Evolutionary conservation across 352 stramenopile genomes (phyloP).

Genomic region (Phytophthora pistaciae): DNA sequence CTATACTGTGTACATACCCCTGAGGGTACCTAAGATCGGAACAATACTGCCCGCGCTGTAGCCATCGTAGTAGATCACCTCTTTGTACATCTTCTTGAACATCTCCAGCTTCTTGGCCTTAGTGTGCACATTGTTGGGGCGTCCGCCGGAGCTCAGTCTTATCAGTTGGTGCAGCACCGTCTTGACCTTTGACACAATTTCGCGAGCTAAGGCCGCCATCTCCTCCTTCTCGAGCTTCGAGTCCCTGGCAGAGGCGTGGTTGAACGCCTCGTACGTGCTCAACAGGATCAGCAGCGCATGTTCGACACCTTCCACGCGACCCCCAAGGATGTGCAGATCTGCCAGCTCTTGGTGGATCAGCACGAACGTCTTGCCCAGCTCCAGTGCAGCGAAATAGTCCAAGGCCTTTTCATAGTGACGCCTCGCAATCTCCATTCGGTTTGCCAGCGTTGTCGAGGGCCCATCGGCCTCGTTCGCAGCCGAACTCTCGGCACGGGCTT

Average conservation of each 20-base stretch:
- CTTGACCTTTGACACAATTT: conserved; percentile 71
- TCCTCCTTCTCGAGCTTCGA: conserved; percentile 32
- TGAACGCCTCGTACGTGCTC: conserved; percentile 81
- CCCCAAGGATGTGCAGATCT: conserved; percentile 75
- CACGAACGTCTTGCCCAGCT: conserved; percentile 83
- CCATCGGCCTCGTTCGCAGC: conserved; percentile 12
- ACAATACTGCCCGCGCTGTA: conserved; percentile 53
- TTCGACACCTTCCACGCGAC: conserved; percentile 75
- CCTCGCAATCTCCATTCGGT: conserved; percentile 83
- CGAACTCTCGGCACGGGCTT: conserved; percentile 19
- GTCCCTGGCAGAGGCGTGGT: conserved; percentile 10
- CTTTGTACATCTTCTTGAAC: conserved; percentile 91
- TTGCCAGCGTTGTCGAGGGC: conserved; percentile 50
- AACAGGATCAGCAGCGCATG: conserved; percentile 82
- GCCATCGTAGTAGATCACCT: conserved; percentile 81
- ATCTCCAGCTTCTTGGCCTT: conserved; percentile 64
- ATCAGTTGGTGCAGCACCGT: conserved; percentile 72
- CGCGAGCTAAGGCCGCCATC: conserved; percentile 48
- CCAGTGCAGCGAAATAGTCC: conserved; percentile 74
- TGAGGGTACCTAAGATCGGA: conserved; percentile 61
- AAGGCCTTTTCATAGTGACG: conserved; percentile 88
- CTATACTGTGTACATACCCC: conserved; percentile 70
- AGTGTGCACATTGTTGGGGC: conserved; percentile 24
- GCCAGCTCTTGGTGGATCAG: conserved; percentile 86
- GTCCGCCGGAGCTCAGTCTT: conserved; percentile 38